phyloP scores from a whole-genome alignment of 2,329 filamentous ascomycete genomes.

The Sporothrix luriei region DNA sequence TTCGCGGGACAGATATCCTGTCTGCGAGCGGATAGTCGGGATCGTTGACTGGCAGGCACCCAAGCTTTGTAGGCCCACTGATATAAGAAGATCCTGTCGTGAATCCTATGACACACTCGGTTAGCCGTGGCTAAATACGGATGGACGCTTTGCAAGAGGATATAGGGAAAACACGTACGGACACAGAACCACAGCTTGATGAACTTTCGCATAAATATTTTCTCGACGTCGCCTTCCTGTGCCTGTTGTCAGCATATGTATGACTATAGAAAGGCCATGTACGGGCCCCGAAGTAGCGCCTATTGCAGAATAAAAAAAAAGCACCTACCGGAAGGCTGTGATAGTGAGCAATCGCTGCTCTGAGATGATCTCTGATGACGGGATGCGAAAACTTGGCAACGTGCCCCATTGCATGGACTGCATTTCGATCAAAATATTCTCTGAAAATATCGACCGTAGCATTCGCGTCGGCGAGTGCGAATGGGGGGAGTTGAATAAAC shows the following conservation, averaged over 20 bases:
- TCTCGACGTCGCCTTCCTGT: slow-evolving; percentile 40
- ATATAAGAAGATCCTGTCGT: slow-evolving; percentile 51
- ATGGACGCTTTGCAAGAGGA: not conserved
- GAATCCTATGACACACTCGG: slow-evolving; percentile 44
- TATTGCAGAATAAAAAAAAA: not conserved
- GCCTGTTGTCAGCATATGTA: not conserved
- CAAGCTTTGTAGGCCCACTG: slow-evolving; percentile 47
- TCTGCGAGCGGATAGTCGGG: slow-evolving; percentile 44
- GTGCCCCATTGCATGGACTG: slow-evolving; percentile 40
- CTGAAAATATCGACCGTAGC: slow-evolving; percentile 33
- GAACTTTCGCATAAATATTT: slow-evolving; percentile 46
- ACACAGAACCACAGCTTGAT: slow-evolving; percentile 53
- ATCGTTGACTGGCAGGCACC: slow-evolving; percentile 45
- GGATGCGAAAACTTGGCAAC: slow-evolving; percentile 35
- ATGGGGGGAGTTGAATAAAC: slow-evolving; percentile 32
- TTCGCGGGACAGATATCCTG: slow-evolving; percentile 48
- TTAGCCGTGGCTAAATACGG: not conserved
- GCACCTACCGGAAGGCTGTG: slow-evolving; percentile 33
- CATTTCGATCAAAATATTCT: slow-evolving; percentile 44
- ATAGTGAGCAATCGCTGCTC: slow-evolving; percentile 38
- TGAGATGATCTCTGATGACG: slow-evolving; percentile 31
- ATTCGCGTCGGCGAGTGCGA: slow-evolving; percentile 30
- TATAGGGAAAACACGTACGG: slow-evolving; percentile 44
- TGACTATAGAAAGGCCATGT: no score
- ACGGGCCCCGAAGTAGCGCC: no score